These are phyloP conservation scores for Iberis amara DNA, from an alignment of 441 rosid species.

Conservation along the genomic window DNA sequence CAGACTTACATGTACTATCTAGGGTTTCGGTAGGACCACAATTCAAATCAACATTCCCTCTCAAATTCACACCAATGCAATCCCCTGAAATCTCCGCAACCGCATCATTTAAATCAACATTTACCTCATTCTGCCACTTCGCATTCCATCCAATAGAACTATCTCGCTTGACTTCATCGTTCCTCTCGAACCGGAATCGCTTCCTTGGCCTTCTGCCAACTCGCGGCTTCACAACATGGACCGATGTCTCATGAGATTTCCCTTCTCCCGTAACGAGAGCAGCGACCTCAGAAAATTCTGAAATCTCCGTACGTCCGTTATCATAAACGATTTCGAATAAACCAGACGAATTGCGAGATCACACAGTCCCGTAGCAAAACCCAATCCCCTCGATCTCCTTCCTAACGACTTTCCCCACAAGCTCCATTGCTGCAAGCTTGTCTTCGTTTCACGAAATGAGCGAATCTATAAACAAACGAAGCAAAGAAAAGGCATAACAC, in stretches of 20 bases:
- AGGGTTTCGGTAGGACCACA: conserved; percentile 34
- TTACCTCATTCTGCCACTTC: conserved; percentile 29
- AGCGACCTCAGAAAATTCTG: conserved; percentile 40
- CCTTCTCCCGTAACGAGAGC: conserved; percentile 24
- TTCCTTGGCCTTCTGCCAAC: conserved; percentile 53
- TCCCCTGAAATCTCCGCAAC: conserved; percentile 30
- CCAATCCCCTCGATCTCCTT: conserved; percentile 52
- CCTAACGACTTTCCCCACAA: conserved; percentile 52
- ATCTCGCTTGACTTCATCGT: conserved; percentile 19
- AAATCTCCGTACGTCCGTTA: conserved; percentile 61
- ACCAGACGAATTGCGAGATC: conserved; percentile 56
- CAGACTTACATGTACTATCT: conserved; percentile 6
- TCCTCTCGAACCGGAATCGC: too few species aligned
- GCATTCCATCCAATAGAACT: conserved; percentile 22
- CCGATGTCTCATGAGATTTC: conserved; percentile 24
- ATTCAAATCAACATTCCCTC: conserved; percentile 47
- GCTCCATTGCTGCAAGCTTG: conserved; percentile 43
- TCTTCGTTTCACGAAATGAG: conserved; percentile 17
- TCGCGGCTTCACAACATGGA: conserved; percentile 33
- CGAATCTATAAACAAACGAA: conserved; percentile 15
- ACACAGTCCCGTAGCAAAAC: conserved; percentile 41
- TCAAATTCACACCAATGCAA: conserved; percentile 25
- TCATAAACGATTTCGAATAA: conserved; percentile 56
- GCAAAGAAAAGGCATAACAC: conserved; percentile 24
- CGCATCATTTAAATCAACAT: conserved; percentile 43